Evolutionary conservation across 2,329 filamentous ascomycete species (phyloP), one percentile per base, ranked within the genome.

Genomic region (Pseudocercospora crystallina): DNA sequence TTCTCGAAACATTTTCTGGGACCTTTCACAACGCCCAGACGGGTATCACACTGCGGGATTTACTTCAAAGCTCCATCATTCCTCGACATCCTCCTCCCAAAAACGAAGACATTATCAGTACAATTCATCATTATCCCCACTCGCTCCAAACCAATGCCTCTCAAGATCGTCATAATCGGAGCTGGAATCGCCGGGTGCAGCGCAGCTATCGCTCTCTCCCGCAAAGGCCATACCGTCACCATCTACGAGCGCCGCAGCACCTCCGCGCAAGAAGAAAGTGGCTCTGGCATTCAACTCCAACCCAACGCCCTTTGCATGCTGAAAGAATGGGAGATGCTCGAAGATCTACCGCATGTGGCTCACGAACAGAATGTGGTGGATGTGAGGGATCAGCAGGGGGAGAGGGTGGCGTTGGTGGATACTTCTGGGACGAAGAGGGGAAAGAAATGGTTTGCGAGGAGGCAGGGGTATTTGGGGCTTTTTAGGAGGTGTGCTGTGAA

Each of bases 181-280:
- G 51, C 42, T 15, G 47, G 47, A 1, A 37, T 54, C 2, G 42
- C 43, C 10, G 51, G 51, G 2, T 38, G 41, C 3, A 38, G 43
- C 14, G 47, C 47, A 10, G 43, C 35, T 10, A 43, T 43, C 36
- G 43, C 47, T 9, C 33, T 54, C 9, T 32, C 51, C 5, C 42
- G 47, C 4, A 34, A 50, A 9, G 43, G 47, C 33, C 51, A 54
- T 17, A 35, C 33, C 34, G 43, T 54, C 29, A 35, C 17, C 14
- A 44, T 54, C 43, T 47, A 43, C 35, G 51, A 54, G 26, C 32
- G 39, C 17, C 43, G 43, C 29, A 51, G 47, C n/a, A 58, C 65
- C 43, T 13, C 42, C 5, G 40, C 15, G 9, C 26, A 29, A 20
- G 37, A 47, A 20, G 42, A 40, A 42, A 20, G 34, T 12, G 34